Evolutionary conservation across 1,284 basidiomycete genomes (phyloP).

Genomic region (Psilocybe mexicana): DNA sequence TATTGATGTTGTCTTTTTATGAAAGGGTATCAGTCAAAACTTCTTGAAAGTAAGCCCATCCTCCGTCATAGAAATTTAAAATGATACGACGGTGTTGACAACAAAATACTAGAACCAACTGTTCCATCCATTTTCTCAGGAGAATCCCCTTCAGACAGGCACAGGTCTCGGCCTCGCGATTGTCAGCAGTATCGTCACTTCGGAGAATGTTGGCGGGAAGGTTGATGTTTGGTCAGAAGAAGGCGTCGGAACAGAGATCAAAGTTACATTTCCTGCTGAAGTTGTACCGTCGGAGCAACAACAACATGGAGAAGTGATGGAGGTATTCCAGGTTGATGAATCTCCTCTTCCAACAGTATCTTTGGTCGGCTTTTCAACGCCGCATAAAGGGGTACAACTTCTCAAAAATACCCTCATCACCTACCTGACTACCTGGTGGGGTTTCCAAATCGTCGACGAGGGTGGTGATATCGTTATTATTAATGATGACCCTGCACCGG

Average conservation of each 20-base stretch:
- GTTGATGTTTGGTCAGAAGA: slow-evolving; percentile 89
- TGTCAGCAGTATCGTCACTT: slow-evolving; percentile 90
- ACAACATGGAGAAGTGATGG: slow-evolving; percentile 37
- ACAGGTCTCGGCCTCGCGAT: slow-evolving; percentile 97
- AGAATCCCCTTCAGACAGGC: slow-evolving; percentile 88
- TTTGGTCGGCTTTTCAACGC: slow-evolving; percentile 72
- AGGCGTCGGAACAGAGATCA: slow-evolving; percentile 91
- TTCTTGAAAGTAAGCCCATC: slow-evolving; percentile 70
- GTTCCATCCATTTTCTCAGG: slow-evolving; percentile 97
- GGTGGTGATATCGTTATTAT: slow-evolving; percentile 76
- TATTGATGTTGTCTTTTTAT: neutral
- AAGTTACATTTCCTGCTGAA: slow-evolving; percentile 83
- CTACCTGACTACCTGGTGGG: slow-evolving; percentile 81
- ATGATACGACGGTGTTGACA: neutral
- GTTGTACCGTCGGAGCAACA: slow-evolving; percentile 40
- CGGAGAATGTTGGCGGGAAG: slow-evolving; percentile 85
- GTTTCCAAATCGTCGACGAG: slow-evolving; percentile 57
- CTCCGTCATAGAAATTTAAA: neutral
- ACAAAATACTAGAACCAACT: slow-evolving; percentile 71
- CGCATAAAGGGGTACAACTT: slow-evolving; percentile 70
- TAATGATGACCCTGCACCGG: slow-evolving; percentile 74
- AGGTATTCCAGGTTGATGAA: slow-evolving; percentile 50
- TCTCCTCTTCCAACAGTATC: slow-evolving; percentile 58
- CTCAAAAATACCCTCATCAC: slow-evolving; percentile 61
- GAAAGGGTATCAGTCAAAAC: slow-evolving; percentile 80